A percentile compares a stretch with the other conserved stretches of the same genome.
These are phyloP conservation scores for Trichophyton simii DNA, from an alignment of 2,329 filamentous ascomycete genomes.

Conservation along the genomic window DNA sequence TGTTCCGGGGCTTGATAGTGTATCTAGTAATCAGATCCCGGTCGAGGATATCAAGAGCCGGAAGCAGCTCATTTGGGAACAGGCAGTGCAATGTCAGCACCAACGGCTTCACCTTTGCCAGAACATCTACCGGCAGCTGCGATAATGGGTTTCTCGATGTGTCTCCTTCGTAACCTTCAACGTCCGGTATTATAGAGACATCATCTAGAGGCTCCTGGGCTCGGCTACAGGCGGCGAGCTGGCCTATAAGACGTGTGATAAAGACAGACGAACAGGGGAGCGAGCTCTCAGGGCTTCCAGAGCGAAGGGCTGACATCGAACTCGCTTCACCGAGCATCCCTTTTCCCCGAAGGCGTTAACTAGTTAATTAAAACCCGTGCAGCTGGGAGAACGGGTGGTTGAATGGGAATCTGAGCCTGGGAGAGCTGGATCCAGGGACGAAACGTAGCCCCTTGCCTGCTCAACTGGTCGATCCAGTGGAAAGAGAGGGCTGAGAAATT, in stretches of 20 bases:
- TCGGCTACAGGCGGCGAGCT: constrained; percentile 2
- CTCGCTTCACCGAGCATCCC: background rate
- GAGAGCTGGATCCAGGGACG: background rate
- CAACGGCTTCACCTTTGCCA: constrained; percentile 37
- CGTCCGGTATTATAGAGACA: background rate
- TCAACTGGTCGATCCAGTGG: background rate
- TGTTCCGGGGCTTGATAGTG: background rate
- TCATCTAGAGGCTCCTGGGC: background rate
- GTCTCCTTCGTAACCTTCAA: background rate
- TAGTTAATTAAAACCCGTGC: background rate
- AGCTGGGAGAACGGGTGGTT: background rate
- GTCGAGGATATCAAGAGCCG: constrained; percentile 79
- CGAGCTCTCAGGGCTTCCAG: background rate
- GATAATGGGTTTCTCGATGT: constrained; percentile 8
- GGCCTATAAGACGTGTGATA: background rate
- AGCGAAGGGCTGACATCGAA: background rate
- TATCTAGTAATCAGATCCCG: constrained; percentile 50
- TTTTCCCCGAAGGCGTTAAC: background rate
- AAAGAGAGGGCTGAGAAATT: background rate
- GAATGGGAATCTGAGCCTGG: background rate
- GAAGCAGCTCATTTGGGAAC: constrained; percentile 68
- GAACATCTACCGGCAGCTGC: constrained; percentile 5
- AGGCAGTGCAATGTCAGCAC: constrained; percentile 75
- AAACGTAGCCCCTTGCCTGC: background rate
- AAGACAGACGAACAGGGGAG: constrained; percentile 2